These are phyloP conservation scores for Pyricularia sp. DNA, from an alignment of 2,329 filamentous ascomycete species.

Conservation along the genomic window DNA sequence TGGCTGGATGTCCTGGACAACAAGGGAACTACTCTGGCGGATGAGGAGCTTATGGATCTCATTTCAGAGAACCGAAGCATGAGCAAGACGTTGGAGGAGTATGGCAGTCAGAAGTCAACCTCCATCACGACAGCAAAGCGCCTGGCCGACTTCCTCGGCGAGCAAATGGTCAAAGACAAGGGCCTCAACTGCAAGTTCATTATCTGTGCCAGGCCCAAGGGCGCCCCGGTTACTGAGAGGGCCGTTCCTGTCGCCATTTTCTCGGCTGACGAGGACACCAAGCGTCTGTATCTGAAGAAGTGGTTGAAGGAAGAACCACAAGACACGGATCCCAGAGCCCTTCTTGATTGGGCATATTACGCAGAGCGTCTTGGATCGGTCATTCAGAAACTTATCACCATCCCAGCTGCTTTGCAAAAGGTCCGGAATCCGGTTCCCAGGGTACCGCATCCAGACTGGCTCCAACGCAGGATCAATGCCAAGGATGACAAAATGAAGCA, in stretches of 20 bases:
- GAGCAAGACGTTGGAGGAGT: constrained; percentile 93
- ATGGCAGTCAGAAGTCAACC: constrained; percentile 88
- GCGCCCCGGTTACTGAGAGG: constrained; percentile 85
- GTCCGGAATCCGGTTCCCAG: constrained; percentile 87
- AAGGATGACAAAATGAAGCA: constrained; percentile 98
- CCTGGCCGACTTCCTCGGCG: constrained; percentile 87
- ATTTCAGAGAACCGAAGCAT: constrained; percentile 99
- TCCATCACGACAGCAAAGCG: constrained; percentile 98
- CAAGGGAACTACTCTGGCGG: constrained; percentile 77
- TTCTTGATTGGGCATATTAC: constrained; percentile 98
- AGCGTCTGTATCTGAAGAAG: constrained; percentile 79
- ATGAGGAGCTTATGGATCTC: constrained; percentile 97
- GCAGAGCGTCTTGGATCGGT: constrained; percentile 89
- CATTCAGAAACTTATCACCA: constrained; percentile 97
- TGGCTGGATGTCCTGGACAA: constrained; percentile 93
- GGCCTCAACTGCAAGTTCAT: constrained; percentile 99
- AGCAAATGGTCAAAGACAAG: constrained; percentile 99
- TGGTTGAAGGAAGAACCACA: constrained; percentile 90
- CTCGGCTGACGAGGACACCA: constrained; percentile 78
- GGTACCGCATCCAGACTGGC: constrained; percentile 90
- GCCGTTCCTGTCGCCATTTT: constrained; percentile 95
- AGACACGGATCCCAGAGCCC: constrained; percentile 76
- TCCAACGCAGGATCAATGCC: constrained; percentile 81
- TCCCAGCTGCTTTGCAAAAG: constrained; percentile 91
- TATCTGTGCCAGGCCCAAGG: constrained; percentile 75